phyloP scores from a whole-genome alignment of 768 basidiomycete species.

The Hysterangium stoloniferum region DNA sequence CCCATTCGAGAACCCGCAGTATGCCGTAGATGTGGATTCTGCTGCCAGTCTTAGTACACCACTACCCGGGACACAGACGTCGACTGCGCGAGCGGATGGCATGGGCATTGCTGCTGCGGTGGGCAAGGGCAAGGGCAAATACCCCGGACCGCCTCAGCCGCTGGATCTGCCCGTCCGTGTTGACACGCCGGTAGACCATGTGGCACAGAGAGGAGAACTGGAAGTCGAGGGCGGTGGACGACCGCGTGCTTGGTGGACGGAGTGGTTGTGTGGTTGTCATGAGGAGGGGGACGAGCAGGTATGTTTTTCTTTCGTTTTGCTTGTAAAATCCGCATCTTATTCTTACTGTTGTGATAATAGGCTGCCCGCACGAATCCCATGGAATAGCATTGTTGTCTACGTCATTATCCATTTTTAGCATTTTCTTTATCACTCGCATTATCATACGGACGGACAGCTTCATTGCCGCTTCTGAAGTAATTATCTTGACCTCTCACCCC shows the following conservation, averaged over 20 bases:
- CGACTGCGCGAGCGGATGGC: no score
- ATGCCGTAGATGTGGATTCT: neutral
- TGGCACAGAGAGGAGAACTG: neutral
- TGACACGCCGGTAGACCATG: neutral
- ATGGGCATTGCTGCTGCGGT: no score
- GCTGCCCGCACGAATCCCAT: conserved; percentile 17
- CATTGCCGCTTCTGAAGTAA: no score
- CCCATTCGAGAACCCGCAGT: conserved; percentile 41
- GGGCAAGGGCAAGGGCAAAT: neutral
- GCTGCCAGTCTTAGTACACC: neutral
- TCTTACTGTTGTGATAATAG: conserved; percentile 1
- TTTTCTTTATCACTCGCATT: neutral
- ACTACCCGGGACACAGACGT: no score
- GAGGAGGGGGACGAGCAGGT: conserved; percentile 17
- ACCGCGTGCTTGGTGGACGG: conserved; percentile 17
- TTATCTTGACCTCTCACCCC: no score
- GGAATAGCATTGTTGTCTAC: conserved; percentile 13
- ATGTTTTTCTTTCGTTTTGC: neutral
- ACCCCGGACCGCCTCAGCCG: conserved; percentile 3
- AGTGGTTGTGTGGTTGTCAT: conserved; percentile 18
- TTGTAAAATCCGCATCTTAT: neutral
- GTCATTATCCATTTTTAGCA: no score
- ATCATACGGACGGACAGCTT: conserved; percentile 2
- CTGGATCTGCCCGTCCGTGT: conserved; percentile 2
- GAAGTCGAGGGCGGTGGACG: conserved; percentile 9